Base-by-base conservation (phyloP, 202 grass and related monocot genomes). In the Hordeum pubiflorum region DNA sequence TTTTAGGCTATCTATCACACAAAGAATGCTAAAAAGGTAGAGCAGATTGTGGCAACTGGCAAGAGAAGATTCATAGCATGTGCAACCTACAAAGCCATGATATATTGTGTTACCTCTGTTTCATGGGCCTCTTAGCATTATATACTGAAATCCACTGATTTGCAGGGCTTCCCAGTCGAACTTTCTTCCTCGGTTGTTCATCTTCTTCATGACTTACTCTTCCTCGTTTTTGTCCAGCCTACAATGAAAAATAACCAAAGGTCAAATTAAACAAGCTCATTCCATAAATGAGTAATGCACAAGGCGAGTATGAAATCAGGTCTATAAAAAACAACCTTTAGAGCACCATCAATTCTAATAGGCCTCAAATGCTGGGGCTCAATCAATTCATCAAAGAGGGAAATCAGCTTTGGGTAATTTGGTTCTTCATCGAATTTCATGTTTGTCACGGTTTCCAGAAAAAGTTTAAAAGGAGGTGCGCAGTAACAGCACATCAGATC, bases 141-240 rank as follows among this genome's bases (percentile, higher is more conserved):
- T 97, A 97, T 67, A 97, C 92, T 64, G 95, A 97, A 86, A 97
- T 94, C 95, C 95, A 97, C 79, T 97, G 95, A 69, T 89, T 97
- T 54, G 92, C 95, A 57, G 95, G 91, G 78, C 82, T 92, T 85
- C 95, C 95, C 46, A 97, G 74, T 77, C 95, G 88, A 83, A 97
- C 72, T 84, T 97, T 97, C 85, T 97, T 97, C 91, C 89, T 97
- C 2, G 90, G 92, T 75, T 97, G 95, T 48, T 89, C 95, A 55
- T 97, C 95, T 87, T 97, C 95, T 86, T 97, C 95, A 72, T 88
- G 72, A 80, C 90, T 89, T 80, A 87, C 86, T 63, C 95, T 86
- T 71, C 86, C 92, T 74, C 95, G 89, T 85, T 97, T 97, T 86
- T 97, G 95, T 73, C 95, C 95, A 89, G 93, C 90, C 94, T 97